Base-by-base conservation (phyloP, 768 basidiomycete species). In the Bullera alba region DNA sequence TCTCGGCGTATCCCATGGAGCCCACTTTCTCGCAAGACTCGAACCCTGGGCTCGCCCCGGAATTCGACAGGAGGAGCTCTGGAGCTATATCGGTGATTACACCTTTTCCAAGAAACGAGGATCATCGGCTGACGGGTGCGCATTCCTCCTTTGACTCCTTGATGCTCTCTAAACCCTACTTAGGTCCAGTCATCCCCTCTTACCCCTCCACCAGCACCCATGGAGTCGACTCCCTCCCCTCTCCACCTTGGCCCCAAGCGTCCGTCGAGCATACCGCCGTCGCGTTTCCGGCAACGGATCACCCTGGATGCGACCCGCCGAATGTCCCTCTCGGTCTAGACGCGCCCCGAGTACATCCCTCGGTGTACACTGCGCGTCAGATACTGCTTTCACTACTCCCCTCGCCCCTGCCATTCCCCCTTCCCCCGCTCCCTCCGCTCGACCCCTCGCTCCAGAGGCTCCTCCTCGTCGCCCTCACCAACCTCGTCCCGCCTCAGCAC, bases 391-490 rank as follows among this genome's bases (percentile, higher is more conserved):
- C 45, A 5, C 35, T 62, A 28, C 29, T 53, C 5, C 42, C 47
- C 8, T 41, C 32, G 6, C 38, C 54, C 16, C 16, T 54, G n/a
- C 43, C 43, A 16, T 10, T 8, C 22, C 37, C 37, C 12, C 19
- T 39, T 21, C 46, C 54, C 2, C 43, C 41, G 6, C 37, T 62
- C 17, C 57, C 57, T 17, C 22, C 34, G 17, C 43, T 56, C n/a
- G 39, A 34, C 5, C 49, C 51, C 5, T 21, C 38, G 8, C 51
- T 56, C 29, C 57, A 58, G 28, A 48, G 42, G 21, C 46, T 56
- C 54, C 15, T 62, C 8, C 37, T 62, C 14, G 46, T 46, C 3
- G 60, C 57, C n/a, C 35, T 62, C 19, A 53, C 48, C 26, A 51
- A 56, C 42, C 45, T 62, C 7, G 49, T 46, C 1, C 49, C 60